Evolutionary conservation across 768 basidiomycete genomes (phyloP).

Genomic region (Stropharia rugosoannulata): DNA sequence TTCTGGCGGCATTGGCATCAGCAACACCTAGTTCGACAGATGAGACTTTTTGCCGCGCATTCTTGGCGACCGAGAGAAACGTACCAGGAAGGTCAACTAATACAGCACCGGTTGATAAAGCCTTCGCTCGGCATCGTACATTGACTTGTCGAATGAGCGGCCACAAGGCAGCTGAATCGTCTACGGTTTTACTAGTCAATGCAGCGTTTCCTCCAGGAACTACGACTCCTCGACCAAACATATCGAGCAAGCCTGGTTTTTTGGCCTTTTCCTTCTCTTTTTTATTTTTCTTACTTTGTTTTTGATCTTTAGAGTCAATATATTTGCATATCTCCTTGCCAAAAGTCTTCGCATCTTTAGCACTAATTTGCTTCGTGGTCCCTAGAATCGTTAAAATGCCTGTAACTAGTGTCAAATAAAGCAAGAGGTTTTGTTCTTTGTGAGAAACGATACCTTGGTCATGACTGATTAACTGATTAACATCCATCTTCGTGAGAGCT

Average conservation of each 20-base stretch:
- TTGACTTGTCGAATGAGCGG: slow-evolving; percentile 63
- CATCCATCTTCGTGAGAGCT: slow-evolving; percentile 44
- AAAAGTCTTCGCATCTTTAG: slow-evolving; percentile 51
- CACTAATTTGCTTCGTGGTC: slow-evolving; percentile 48
- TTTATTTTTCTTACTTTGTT: slow-evolving; percentile 45
- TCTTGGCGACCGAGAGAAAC: not conserved
- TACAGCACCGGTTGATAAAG: slow-evolving; percentile 57
- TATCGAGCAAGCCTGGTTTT: too few relatives aligned
- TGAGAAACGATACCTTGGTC: slow-evolving; percentile 39
- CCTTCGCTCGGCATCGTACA: slow-evolving; percentile 50
- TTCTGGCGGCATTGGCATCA: slow-evolving; percentile 64
- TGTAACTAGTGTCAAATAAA: slow-evolving; percentile 16
- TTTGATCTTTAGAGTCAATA: slow-evolving; percentile 65
- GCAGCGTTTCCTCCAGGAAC: too few relatives aligned
- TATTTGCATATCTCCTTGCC: slow-evolving; percentile 57
- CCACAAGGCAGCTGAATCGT: slow-evolving; percentile 50
- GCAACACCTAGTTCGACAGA: slow-evolving; percentile 41
- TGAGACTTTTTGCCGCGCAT: not conserved
- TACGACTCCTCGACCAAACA: too few relatives aligned
- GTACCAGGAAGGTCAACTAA: slow-evolving; percentile 66
- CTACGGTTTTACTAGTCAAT: not conserved
- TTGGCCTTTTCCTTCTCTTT: slow-evolving; percentile 32
- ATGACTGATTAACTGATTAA: slow-evolving; percentile 47
- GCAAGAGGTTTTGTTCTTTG: not conserved
- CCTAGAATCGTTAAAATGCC: slow-evolving; percentile 49